These are phyloP conservation scores for Anastatica hierochuntica DNA, from an alignment of 345 rosid species.

Conservation along the genomic window DNA sequence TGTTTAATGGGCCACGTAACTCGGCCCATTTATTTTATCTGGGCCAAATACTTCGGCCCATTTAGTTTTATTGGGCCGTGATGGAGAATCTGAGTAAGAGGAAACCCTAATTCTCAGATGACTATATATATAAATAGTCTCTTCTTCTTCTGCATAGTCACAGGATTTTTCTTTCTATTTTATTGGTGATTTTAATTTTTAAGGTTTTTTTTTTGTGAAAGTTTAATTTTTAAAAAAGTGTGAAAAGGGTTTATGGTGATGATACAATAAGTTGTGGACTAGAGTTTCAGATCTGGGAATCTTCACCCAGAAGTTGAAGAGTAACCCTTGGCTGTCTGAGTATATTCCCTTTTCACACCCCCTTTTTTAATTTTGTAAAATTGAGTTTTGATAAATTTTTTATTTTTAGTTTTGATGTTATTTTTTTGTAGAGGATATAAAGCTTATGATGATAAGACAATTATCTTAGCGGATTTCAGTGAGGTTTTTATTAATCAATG, in stretches of 20 bases:
- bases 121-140: too few relatives aligned
- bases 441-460: conserved; percentile 68
- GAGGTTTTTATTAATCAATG: conserved; percentile 57
- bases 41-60: too few relatives aligned
- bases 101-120: too few relatives aligned
- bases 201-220: not conserved
- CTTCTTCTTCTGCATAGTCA: too few relatives aligned
- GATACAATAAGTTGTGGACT: conserved; percentile 68
- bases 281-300: conserved; percentile 93
- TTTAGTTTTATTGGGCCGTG: not conserved
- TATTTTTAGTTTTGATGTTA: rapidly evolving
- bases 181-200: too few relatives aligned
- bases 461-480: conserved; percentile 98
- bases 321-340: conserved; percentile 99
- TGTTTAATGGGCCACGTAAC: too few relatives aligned
- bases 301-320: conserved; percentile 61
- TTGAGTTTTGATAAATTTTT: too few relatives aligned
- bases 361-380: too few relatives aligned
- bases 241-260: conserved; percentile 38
- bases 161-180: too few relatives aligned
- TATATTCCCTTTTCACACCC: conserved; percentile 22
- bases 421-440: not conserved
- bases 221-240: not conserved
- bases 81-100: too few relatives aligned
- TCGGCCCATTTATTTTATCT: too few relatives aligned